Evolutionary conservation across 352 stramenopile genomes (phyloP).

Genomic region (Thraustochytrium striatum): DNA sequence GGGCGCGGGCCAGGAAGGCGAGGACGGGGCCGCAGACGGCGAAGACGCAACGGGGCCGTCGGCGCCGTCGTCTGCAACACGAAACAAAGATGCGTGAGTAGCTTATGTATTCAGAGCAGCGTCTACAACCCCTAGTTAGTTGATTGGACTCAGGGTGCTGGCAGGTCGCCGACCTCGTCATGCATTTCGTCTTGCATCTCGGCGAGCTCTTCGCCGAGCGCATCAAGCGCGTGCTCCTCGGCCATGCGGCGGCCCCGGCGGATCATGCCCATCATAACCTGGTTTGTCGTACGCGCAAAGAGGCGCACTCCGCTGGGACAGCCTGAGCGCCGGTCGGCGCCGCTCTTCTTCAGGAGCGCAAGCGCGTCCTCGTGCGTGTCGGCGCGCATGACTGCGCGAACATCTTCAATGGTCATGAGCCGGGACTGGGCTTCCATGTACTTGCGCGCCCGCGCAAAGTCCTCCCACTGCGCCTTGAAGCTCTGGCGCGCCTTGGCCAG

Average conservation of each 20-base stretch:
- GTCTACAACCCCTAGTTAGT: background rate
- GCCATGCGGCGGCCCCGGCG: background rate
- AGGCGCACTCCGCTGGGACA: too few species aligned
- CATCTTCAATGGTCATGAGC: slow-evolving; percentile 31
- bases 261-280: background rate
- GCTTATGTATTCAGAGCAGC: background rate
- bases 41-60: background rate
- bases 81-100: background rate
- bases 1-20: background rate
- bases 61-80: background rate
- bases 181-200: background rate
- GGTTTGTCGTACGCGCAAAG: background rate
- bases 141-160: background rate
- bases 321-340: background rate
- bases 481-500: background rate
- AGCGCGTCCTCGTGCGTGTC: background rate
- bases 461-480: slow-evolving; percentile 32
- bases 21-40: background rate
- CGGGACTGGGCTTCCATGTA: background rate
- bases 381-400: background rate
- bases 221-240: slow-evolving; percentile 17
- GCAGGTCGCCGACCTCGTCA: background rate
- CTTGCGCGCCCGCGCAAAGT: background rate
- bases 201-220: background rate
- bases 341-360: background rate